These are phyloP conservation scores for Alternaria hordeiaustralica DNA, from an alignment of 2,329 filamentous ascomycete genomes.

Conservation along the genomic window DNA sequence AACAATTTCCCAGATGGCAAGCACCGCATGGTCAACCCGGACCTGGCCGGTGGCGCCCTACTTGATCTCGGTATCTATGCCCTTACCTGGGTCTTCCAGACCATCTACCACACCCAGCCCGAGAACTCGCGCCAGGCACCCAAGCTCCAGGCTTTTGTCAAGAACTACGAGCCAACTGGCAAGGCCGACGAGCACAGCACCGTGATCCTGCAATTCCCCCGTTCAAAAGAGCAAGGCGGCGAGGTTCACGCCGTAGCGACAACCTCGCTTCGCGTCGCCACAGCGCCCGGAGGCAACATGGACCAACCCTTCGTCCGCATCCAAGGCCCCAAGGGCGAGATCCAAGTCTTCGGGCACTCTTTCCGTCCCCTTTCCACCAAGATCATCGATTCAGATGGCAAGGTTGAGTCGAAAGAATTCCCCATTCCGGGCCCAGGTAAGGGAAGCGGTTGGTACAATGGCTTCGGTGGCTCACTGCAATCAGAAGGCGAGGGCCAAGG, in stretches of 20 bases:
- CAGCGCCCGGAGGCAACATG: constrained; percentile 62
- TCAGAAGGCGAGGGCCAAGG: constrained; percentile 72
- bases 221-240: constrained; percentile 55
- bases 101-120: constrained; percentile 80
- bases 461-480: constrained; percentile 51
- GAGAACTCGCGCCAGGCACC: constrained; percentile 69
- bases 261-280: constrained; percentile 51
- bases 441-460: constrained; percentile 56
- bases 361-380: constrained; percentile 72
- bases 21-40: constrained; percentile 81
- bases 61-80: constrained; percentile 89
- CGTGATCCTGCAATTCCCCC: constrained; percentile 78
- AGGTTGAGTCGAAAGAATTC: constrained; percentile 56
- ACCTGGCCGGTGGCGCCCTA: constrained; percentile 81
- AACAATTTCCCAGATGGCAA: constrained; percentile 57
- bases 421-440: constrained; percentile 55
- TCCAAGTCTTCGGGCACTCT: constrained; percentile 76
- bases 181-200: constrained; percentile 81
- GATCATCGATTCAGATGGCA: constrained; percentile 62
- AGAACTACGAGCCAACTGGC: constrained; percentile 74
- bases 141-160: constrained; percentile 68
- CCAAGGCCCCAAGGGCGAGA: constrained; percentile 80
- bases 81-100: constrained; percentile 89
- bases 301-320: constrained; percentile 75
- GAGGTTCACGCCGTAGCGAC: constrained; percentile 75